Percentiles rank a stretch among this genome's conserved stretches.
phyloP scores from a whole-genome alignment of 2,329 filamentous ascomycete genomes.

The Ophiocordyceps australis region DNA sequence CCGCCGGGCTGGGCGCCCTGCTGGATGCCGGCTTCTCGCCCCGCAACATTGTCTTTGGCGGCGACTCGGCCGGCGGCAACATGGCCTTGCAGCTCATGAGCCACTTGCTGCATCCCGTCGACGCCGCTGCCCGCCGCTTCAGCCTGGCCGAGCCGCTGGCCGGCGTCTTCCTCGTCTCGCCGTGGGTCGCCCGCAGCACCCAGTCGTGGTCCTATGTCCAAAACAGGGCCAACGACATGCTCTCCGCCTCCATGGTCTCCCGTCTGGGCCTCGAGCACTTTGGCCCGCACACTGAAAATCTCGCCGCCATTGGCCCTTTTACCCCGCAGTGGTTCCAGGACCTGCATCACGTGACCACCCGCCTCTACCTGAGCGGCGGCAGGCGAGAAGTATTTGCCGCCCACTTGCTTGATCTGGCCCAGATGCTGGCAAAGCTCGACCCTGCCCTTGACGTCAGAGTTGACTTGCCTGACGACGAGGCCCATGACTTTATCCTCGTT shows the following conservation, averaged over 20 bases:
- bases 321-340: constrained; percentile 10
- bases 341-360: constrained; percentile 5
- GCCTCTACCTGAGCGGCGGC: constrained; percentile 14
- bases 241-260: constrained; percentile 6
- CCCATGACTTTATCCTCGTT: constrained; percentile 15
- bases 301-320: constrained; percentile 4
- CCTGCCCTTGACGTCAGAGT: constrained; percentile 8
- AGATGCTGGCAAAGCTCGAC: constrained; percentile 6
- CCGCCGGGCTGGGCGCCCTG: constrained; percentile 11
- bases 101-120: constrained; percentile 14
- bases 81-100: constrained; percentile 12
- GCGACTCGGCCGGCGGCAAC: constrained; percentile 18
- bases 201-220: constrained; percentile 7
- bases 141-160: constrained; percentile 9
- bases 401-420: constrained; percentile 8
- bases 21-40: constrained; percentile 11
- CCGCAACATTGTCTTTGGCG: constrained; percentile 14
- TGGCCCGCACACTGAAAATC: constrained; percentile 3
- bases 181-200: constrained; percentile 10
- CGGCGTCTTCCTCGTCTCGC: constrained; percentile 14
- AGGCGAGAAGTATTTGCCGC: constrained; percentile 13
- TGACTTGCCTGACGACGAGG: constrained; percentile 10
- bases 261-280: constrained; percentile 3
- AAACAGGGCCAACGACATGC: constrained; percentile 14
- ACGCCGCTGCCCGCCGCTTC: constrained; percentile 6